A percentile compares a stretch with the other conserved stretches of the same genome.
These are phyloP conservation scores for Diaporthe amygdali DNA, from an alignment of 2,329 filamentous ascomycete species.

Conservation along the genomic window DNA sequence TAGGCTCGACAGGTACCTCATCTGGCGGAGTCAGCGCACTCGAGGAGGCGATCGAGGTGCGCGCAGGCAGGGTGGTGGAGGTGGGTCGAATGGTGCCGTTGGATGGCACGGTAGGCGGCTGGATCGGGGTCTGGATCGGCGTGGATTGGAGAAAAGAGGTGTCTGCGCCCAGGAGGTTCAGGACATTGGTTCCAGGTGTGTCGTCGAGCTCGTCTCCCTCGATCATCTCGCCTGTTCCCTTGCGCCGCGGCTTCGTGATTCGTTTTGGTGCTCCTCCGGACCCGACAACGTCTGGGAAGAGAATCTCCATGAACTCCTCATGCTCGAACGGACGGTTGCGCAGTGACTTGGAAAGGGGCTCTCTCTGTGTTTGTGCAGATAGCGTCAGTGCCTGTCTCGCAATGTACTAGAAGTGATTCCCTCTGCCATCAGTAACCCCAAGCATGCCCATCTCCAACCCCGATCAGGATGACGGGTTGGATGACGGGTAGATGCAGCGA, in stretches of 20 bases:
- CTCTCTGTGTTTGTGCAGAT: conserved; percentile 47
- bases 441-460: not conserved
- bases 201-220: conserved; percentile 52
- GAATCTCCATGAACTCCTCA: conserved; percentile 64
- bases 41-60: conserved; percentile 43
- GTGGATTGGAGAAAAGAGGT: conserved; percentile 35
- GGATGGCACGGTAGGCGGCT: conserved; percentile 29
- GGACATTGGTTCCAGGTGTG: conserved; percentile 52
- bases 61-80: conserved; percentile 44
- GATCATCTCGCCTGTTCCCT: conserved; percentile 50
- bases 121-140: conserved; percentile 27
- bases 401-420: conserved; percentile 3
- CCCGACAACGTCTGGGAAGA: conserved; percentile 65
- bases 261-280: conserved; percentile 65
- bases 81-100: conserved; percentile 32
- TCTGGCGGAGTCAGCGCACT: conserved; percentile 62
- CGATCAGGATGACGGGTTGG: not conserved
- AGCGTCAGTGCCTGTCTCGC: conserved; percentile 24
- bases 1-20: conserved; percentile 41
- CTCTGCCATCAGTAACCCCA: conserved; percentile 19
- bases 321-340: conserved; percentile 64
- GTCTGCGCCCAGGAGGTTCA: conserved; percentile 44
- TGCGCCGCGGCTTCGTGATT: conserved; percentile 60
- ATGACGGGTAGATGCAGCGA: not conserved
- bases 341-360: conserved; percentile 62